Evolutionary conservation across 1,139 yeast genomes (phyloP).

Genomic region (Hemisphaericaspora xylofermentans): DNA sequence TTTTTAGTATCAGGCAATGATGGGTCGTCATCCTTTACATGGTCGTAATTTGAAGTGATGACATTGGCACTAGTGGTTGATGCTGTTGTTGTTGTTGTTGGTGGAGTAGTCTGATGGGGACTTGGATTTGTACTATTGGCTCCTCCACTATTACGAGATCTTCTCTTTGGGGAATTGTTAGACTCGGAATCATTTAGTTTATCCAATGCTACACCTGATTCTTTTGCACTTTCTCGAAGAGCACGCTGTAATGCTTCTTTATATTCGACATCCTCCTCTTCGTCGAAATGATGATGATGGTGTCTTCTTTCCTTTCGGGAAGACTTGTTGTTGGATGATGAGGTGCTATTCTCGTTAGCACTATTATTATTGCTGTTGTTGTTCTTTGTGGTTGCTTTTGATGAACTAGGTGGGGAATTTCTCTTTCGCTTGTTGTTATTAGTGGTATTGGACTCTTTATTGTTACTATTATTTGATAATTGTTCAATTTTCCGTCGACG

Average conservation of each 20-base stretch:
- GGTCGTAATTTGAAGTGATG: not conserved
- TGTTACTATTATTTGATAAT: not conserved
- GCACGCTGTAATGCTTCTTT: conserved; percentile 71
- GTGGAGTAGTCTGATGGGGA: not conserved
- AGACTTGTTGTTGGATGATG: not conserved
- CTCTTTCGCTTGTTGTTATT: conserved; percentile 1
- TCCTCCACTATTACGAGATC: conserved; percentile 16
- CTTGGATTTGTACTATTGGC: conserved; percentile 15
- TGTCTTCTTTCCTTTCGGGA: conserved; percentile 47
- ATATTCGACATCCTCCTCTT: conserved; percentile 58
- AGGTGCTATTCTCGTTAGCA: not conserved
- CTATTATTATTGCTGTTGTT: not conserved
- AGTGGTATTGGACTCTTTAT: not conserved
- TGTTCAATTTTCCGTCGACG: conserved; percentile 47
- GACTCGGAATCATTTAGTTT: conserved; percentile 5
- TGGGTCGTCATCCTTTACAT: not conserved
- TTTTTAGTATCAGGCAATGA: not conserved
- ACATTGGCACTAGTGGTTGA: not conserved
- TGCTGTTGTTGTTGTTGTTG: conserved; percentile 1
- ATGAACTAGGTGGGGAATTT: not conserved
- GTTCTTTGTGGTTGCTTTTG: not conserved
- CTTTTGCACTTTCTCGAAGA: conserved; percentile 66
- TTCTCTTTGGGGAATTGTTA: conserved; percentile 10
- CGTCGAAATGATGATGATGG: conserved; percentile 47
- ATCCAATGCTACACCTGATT: conserved; percentile 18